Conservation (phyloP, 2,329 filamentous ascomycete species). For the Akanthomyces dipterigenus region DNA sequence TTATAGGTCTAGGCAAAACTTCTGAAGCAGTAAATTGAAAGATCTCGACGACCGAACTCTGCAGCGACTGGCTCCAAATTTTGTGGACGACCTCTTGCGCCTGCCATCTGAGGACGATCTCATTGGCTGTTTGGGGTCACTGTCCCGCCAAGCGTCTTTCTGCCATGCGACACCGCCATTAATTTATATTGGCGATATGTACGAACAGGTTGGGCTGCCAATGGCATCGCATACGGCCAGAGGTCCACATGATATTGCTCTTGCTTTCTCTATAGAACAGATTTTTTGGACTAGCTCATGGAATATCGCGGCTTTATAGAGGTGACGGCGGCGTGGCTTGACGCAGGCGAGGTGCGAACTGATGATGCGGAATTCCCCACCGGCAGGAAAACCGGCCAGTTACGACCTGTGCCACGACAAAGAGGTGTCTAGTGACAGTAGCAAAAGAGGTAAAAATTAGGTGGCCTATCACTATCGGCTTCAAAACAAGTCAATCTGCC, state of each 20-base stretch:
- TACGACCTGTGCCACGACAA: background rate
- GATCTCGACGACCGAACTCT: background rate
- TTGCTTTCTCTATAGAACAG: too few relatives aligned
- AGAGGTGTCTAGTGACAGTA: slow-evolving; percentile 12
- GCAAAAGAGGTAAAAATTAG: too few relatives aligned
- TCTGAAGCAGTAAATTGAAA: background rate
- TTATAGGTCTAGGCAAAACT: background rate
- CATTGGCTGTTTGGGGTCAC: background rate
- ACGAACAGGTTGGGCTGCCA: too few relatives aligned
- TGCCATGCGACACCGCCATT: slow-evolving; percentile 7
- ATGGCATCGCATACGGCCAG: background rate
- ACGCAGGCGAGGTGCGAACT: background rate
- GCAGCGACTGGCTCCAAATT: slow-evolving; percentile 2
- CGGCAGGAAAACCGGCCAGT: background rate
- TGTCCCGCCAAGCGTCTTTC: background rate
- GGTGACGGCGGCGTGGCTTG: background rate
- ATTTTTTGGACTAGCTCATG: background rate
- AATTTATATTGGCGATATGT: background rate
- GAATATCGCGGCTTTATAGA: background rate
- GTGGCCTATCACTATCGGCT: too few relatives aligned
- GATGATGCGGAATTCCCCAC: background rate
- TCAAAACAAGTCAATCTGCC: too few relatives aligned
- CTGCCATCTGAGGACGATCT: background rate
- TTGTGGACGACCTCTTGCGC: background rate
- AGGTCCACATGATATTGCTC: background rate